Percentiles rank a stretch among this genome's conserved stretches.
phyloP scores from a whole-genome alignment of 305 asterid species.

The Fraxinus xanthoxyloides region DNA sequence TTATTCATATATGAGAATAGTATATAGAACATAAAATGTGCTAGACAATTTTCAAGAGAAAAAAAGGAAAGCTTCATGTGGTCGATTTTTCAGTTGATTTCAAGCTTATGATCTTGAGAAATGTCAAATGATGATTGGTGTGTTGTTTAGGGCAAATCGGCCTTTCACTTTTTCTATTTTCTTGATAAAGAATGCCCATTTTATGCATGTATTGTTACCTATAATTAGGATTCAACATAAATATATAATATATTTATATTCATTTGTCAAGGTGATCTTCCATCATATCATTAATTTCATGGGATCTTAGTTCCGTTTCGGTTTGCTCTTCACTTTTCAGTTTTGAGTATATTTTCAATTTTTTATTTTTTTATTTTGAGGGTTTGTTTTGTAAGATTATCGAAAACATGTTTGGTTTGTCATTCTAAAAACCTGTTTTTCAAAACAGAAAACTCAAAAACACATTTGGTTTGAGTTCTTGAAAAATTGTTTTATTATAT shows the following conservation, averaged over 20 bases:
- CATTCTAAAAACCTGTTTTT: too few relatives aligned
- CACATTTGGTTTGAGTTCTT: too few relatives aligned
- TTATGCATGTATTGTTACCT: neutral
- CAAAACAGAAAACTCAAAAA: too few relatives aligned
- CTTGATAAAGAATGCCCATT: neutral
- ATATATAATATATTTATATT: too few relatives aligned
- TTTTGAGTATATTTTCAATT: too few relatives aligned
- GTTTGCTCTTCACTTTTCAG: too few relatives aligned
- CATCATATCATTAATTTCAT: neutral
- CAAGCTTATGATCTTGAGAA: slow-evolving; percentile 22
- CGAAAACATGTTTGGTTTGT: too few relatives aligned
- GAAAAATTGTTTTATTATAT: too few relatives aligned
- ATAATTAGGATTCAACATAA: neutral
- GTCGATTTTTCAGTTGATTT: slow-evolving; percentile 14
- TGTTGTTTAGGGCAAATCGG: slow-evolving; percentile 10
- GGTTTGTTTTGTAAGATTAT: too few relatives aligned
- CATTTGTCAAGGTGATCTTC: neutral
- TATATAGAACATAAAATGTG: slow-evolving; percentile 23
- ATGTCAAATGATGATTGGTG: slow-evolving; percentile 46
- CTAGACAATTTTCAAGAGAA: slow-evolving; percentile 29
- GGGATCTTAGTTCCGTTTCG: neutral
- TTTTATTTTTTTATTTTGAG: too few relatives aligned
- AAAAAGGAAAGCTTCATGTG: neutral
- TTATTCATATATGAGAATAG: slow-evolving; percentile 36
- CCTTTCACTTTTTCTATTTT: neutral